Percentiles rank a stretch among this genome's conserved stretches.
phyloP scores from a whole-genome alignment of 345 rosid species.

The Arabis hirsuta region DNA sequence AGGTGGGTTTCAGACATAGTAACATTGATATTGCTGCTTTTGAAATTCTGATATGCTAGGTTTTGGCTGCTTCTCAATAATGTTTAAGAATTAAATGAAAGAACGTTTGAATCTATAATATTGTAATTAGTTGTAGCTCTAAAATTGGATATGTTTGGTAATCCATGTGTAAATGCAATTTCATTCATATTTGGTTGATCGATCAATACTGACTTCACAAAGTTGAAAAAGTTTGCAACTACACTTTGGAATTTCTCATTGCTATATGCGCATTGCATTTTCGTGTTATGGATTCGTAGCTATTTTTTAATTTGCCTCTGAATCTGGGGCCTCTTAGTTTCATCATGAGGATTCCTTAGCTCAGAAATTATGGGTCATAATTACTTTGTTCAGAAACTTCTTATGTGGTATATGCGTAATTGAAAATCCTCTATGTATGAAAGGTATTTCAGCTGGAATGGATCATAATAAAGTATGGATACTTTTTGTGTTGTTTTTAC shows the following conservation, averaged over 20 bases:
- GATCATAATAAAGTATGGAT: not conserved
- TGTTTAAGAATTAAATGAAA: not conserved
- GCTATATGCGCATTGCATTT: not conserved
- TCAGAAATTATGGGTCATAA: conserved; percentile 2
- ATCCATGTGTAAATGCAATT: not conserved
- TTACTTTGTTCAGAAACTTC: conserved; percentile 16
- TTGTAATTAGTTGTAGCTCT: not conserved
- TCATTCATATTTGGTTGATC: not conserved
- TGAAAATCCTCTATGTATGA: not conserved
- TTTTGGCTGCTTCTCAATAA: not conserved
- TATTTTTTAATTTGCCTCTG: conserved; percentile 9
- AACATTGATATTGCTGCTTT: not conserved
- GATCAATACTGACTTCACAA: not conserved
- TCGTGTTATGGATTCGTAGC: not conserved
- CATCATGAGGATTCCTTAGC: not conserved
- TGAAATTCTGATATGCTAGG: not conserved
- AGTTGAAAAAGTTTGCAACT: not conserved
- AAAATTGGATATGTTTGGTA: not conserved
- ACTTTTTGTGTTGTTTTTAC: not conserved
- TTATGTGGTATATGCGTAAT: not conserved
- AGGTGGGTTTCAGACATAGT: conserved; percentile 47
- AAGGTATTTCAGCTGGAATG: not conserved
- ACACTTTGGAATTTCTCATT: conserved; percentile 5
- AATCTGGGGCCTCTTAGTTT: conserved; percentile 18
- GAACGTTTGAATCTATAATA: not conserved